phyloP scores from a whole-genome alignment of 1,284 basidiomycete species.

The Papiliotrema nemorosa region DNA sequence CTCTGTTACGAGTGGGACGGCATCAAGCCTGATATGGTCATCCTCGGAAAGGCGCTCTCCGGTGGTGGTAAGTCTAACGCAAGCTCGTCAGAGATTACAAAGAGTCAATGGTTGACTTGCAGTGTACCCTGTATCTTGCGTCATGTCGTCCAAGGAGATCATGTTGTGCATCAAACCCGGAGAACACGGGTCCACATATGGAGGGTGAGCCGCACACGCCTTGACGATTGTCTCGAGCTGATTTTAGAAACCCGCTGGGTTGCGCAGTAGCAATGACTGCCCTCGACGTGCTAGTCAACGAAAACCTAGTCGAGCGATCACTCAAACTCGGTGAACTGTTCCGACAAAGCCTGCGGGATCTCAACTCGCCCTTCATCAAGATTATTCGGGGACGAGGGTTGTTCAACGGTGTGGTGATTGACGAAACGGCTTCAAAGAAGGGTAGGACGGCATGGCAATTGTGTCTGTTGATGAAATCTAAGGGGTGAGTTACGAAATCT shows the following conservation, averaged over 20 bases:
- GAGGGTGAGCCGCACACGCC: slow-evolving; percentile 60
- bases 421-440: slow-evolving; percentile 70
- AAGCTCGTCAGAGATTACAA: background rate
- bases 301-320: slow-evolving; percentile 76
- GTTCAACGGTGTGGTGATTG: slow-evolving; percentile 91
- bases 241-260: slow-evolving; percentile 79
- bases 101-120: slow-evolving; percentile 2
- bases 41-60: slow-evolving; percentile 92
- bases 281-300: slow-evolving; percentile 80
- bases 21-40: slow-evolving; percentile 86
- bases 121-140: slow-evolving; percentile 96
- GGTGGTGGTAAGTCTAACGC: slow-evolving; percentile 72
- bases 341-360: slow-evolving; percentile 61
- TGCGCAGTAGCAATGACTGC: slow-evolving; percentile 93
- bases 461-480: slow-evolving; percentile 85
- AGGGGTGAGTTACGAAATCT: slow-evolving; percentile 57
- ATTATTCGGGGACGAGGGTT: slow-evolving; percentile 80
- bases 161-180: slow-evolving; percentile 97
- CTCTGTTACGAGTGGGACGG: slow-evolving; percentile 83
- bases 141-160: slow-evolving; percentile 80
- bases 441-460: slow-evolving; percentile 92
- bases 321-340: slow-evolving; percentile 75
- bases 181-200: slow-evolving; percentile 95
- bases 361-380: slow-evolving; percentile 68
- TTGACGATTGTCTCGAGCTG: slow-evolving; percentile 6